phyloP scores from a whole-genome alignment of 2,329 filamentous ascomycete species.

The Xylariaceae sp. region DNA sequence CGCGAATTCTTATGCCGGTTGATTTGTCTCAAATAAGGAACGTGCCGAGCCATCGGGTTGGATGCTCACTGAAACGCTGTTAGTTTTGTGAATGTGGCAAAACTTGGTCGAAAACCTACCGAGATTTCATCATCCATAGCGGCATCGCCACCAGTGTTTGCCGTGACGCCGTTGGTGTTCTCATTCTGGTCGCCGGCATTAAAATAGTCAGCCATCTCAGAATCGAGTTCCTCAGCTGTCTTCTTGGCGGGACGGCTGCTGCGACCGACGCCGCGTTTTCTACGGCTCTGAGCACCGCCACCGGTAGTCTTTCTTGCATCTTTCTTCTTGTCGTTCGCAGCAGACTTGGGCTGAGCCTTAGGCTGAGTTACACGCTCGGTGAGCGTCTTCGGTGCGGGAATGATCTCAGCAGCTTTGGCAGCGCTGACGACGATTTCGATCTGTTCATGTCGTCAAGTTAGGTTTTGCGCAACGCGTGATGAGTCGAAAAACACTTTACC shows the following conservation, averaged over 20 bases:
- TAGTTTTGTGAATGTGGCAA: not conserved
- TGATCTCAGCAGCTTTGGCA: constrained; percentile 62
- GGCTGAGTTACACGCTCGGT: constrained; percentile 75
- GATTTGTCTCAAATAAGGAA: not conserved
- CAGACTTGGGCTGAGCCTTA: constrained; percentile 77
- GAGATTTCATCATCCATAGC: constrained; percentile 64
- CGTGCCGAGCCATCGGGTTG: not conserved
- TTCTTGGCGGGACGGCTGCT: constrained; percentile 71
- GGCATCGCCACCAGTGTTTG: constrained; percentile 44
- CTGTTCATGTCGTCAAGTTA: constrained; percentile 42
- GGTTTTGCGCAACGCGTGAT: constrained; percentile 16
- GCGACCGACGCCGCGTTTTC: constrained; percentile 51
- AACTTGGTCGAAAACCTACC: constrained; percentile 17
- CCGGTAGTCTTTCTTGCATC: constrained; percentile 43
- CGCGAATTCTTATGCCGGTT: not conserved
- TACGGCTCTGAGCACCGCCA: constrained; percentile 45
- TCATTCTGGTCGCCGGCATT: constrained; percentile 46
- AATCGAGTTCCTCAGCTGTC: constrained; percentile 92
- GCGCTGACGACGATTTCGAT: constrained; percentile 89
- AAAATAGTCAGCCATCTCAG: constrained; percentile 97
- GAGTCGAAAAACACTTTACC: constrained; percentile 47
- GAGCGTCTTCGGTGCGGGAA: constrained; percentile 64
- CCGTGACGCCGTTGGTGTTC: constrained; percentile 40
- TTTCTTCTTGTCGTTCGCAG: constrained; percentile 67
- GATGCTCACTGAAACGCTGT: constrained; percentile 11